Conservation (phyloP, 1,284 basidiomycete species). For the Ceratorhiza oryzae-sativae region DNA sequence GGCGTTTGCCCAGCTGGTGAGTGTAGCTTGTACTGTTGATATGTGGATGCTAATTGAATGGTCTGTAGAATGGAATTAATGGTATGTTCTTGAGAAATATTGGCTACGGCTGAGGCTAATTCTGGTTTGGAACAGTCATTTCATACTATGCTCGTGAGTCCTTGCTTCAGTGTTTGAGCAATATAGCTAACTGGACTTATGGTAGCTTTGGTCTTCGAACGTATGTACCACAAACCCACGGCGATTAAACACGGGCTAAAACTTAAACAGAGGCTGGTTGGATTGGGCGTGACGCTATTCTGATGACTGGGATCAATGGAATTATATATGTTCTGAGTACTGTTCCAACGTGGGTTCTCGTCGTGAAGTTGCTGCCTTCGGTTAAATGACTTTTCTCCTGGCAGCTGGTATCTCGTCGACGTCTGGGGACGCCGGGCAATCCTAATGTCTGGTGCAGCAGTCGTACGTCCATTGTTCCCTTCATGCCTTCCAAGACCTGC, state of each 20-base stretch:
- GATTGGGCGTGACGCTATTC: constrained; percentile 94
- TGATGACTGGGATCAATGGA: constrained; percentile 97
- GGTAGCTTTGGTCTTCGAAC: constrained; percentile 82
- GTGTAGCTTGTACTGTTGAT: constrained; percentile 46
- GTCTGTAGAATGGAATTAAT: constrained; percentile 82
- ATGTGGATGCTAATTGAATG: too few relatives aligned
- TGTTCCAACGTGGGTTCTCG: constrained; percentile 71
- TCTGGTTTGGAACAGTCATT: constrained; percentile 65
- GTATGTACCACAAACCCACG: constrained; percentile 53
- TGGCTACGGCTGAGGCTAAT: neutral
- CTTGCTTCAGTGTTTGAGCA: constrained; percentile 40
- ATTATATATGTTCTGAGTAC: constrained; percentile 87
- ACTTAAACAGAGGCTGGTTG: constrained; percentile 84
- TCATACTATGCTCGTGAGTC: constrained; percentile 91
- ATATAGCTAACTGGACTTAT: constrained; percentile 36
- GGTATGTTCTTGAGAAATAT: constrained; percentile 56
- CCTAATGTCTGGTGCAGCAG: constrained; percentile 88
- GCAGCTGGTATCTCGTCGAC: constrained; percentile 94
- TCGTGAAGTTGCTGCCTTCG: constrained; percentile 41
- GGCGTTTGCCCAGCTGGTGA: constrained; percentile 90
- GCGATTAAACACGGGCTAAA: constrained; percentile 36
- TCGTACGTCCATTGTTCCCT: constrained; percentile 63
- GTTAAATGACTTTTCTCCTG: constrained; percentile 37
- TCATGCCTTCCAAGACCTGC: too few relatives aligned
- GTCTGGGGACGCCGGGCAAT: constrained; percentile 90